Percentiles rank a stretch among this genome's conserved stretches.
Conservation (phyloP, 2,329 filamentous ascomycete species). For the Stachybotrys chartarum region DNA sequence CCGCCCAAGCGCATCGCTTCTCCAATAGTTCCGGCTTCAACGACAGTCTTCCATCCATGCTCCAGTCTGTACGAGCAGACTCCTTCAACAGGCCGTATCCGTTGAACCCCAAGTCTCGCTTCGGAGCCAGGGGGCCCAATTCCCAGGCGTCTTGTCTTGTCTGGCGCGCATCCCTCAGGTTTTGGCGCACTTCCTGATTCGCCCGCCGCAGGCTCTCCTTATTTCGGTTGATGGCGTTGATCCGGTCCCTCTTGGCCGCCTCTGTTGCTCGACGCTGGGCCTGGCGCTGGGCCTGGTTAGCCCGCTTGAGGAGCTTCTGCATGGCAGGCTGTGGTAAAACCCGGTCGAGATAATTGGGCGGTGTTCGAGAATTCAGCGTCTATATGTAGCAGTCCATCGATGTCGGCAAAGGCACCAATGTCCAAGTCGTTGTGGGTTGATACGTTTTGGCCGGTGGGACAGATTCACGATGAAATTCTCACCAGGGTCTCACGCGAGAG, state of each 20-base stretch:
- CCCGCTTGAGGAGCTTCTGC: slow-evolving; percentile 65
- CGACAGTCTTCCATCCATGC: slow-evolving; percentile 18
- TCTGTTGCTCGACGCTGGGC: slow-evolving; percentile 41
- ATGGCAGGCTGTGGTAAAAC: slow-evolving; percentile 33
- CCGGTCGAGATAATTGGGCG: neutral
- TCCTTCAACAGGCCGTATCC: slow-evolving; percentile 50
- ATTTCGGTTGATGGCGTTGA: slow-evolving; percentile 19
- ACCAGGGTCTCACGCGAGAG: slow-evolving; percentile 11
- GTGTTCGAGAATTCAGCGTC: neutral
- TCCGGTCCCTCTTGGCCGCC: slow-evolving; percentile 20
- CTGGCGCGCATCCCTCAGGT: slow-evolving; percentile 32
- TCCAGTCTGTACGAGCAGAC: slow-evolving; percentile 27
- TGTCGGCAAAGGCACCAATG: slow-evolving; percentile 12
- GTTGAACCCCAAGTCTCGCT: slow-evolving; percentile 60
- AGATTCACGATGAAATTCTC: slow-evolving; percentile 19
- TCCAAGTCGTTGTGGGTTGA: slow-evolving; percentile 14
- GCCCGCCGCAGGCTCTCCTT: slow-evolving; percentile 22
- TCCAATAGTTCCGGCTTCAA: slow-evolving; percentile 26
- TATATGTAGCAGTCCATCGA: slow-evolving; percentile 13
- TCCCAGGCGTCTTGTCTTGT: slow-evolving; percentile 70
- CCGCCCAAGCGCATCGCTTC: slow-evolving; percentile 47
- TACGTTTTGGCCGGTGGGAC: slow-evolving; percentile 16
- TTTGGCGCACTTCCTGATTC: slow-evolving; percentile 23
- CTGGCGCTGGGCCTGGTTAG: slow-evolving; percentile 60
- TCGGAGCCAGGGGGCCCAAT: slow-evolving; percentile 70